Base-by-base conservation (phyloP, 441 rosid genomes). In the Erysimum cheiri region DNA sequence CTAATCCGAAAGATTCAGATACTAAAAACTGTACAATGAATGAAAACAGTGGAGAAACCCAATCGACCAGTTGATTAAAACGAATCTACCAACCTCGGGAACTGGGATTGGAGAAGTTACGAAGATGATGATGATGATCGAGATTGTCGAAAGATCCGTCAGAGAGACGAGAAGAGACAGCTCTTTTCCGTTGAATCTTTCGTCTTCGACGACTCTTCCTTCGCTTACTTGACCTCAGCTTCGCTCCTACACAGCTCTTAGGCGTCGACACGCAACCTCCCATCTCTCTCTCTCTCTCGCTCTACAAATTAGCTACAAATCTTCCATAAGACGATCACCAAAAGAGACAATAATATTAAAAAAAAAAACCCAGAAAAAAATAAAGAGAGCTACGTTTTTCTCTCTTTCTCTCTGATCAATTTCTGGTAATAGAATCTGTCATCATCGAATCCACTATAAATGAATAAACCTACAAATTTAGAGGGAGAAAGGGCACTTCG, bases 201-300 rank as follows among this genome's bases (percentile, higher is more conserved):
- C 80, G 80, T 73, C 80, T 85, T 78, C 74, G 85, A 41, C 88
- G 80, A 40, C 43, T 72, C 81, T 80, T 88, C 82, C 68, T 80
- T 79, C 60, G 81, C 77, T 80, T 85, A 17, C 83, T 75, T 68
- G 83, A 67, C 77, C 74, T 82, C 47, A 76, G 48, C 57, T 81
- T 85, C 4, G 83, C 82, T 55, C 88, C 85, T 3, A 75, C 85
- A 70, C 95, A 88, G 53, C 78, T 75, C 54, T 68, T 73, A 6
- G 92, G 94, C 12, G 83, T 75, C 28, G 98, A 92, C 54, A 79
- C 90, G 69, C 98, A 89, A 26, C 81, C 73, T 60, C 98, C 94
- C 94, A 92, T 91, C 53, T 63, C 69, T 40, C 33, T 12, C 35
- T 41, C 29, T 40, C 33, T 12, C 24, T 36, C 22, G 48, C 17